Base-by-base conservation (phyloP, 176 grass and related monocot genomes). In the Olyra latifolia region DNA sequence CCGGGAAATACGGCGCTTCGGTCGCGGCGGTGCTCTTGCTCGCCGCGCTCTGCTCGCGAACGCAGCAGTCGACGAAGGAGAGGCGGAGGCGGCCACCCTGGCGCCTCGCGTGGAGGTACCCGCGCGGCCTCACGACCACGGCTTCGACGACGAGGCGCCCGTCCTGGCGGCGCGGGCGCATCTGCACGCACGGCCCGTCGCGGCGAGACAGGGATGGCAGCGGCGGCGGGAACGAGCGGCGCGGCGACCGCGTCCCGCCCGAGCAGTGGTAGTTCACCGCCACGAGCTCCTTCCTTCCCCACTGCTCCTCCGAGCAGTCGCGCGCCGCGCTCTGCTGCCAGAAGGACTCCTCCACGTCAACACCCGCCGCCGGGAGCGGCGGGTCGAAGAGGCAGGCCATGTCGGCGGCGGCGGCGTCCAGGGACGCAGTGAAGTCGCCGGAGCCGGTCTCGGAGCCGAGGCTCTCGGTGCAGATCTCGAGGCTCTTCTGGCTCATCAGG, bases 391-490 rank as follows among this genome's bases (percentile, higher is more conserved):
- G 29, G 62, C 61, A 16, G 28, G 71, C 49, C 56, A 90, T 79
- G 59, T 88, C 85, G 59, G 40, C 58, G 12, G 39, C 87, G 67
- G 60, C 65, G 12, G 45, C 74, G 43, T 74, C 71, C 16, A 78
- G 60, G 39, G 79, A 76, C 16, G 91, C 74, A 0, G 56, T 89
- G 78, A 87, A 93, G 65, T 76, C 75, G 49, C 83, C 90, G 1
- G 96, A 91, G 45, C 96, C 96, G 6, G 84, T 95, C 81, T 99
- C 96, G 49, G 91, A 95, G 72, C 96, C 92, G 50, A 99, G 96
- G 89, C 93, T 99, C 88, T 99, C 96, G 12, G 96, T 99, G 92
- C 96, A 99, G 69, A 95, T 63, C 84, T 91, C 80, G 16, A 99
- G 96, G 96, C 92, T 99, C 77, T 87, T 93, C 86, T 88, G 81